These are phyloP conservation scores for Aspergillus kassunensis DNA, from an alignment of 495 filamentous ascomycete genomes.

Conservation along the genomic window DNA sequence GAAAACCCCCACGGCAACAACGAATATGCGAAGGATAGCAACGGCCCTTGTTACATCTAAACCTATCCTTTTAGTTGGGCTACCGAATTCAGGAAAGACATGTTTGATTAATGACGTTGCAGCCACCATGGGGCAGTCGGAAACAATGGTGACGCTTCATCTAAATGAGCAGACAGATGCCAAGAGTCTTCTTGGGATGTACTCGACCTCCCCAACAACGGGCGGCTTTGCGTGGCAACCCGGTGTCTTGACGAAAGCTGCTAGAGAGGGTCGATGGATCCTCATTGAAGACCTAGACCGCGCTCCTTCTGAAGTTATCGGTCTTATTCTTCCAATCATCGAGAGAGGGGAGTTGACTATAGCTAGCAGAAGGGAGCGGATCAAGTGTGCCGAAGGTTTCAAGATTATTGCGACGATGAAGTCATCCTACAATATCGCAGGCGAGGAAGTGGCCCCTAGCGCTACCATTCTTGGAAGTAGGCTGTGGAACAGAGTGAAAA, in stretches of 20 bases:
- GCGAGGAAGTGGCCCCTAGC: slow-evolving; percentile 55
- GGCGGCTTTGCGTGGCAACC: slow-evolving; percentile 89
- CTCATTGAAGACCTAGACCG: slow-evolving; percentile 95
- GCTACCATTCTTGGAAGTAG: slow-evolving; percentile 69
- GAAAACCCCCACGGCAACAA: slow-evolving; percentile 62
- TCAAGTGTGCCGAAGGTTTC: slow-evolving; percentile 79
- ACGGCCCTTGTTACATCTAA: slow-evolving; percentile 56
- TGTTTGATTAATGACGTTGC: slow-evolving; percentile 80
- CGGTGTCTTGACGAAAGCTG: slow-evolving; percentile 91
- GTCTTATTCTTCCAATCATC: slow-evolving; percentile 83
- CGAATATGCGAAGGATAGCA: slow-evolving; percentile 67
- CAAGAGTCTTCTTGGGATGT: slow-evolving; percentile 89
- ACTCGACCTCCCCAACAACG: slow-evolving; percentile 76
- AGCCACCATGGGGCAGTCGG: slow-evolving; percentile 63
- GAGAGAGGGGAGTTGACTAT: slow-evolving; percentile 84
- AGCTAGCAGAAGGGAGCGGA: slow-evolving; percentile 77
- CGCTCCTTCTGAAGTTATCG: slow-evolving; percentile 92
- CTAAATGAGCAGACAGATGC: slow-evolving; percentile 97
- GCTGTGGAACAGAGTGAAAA: slow-evolving; percentile 71
- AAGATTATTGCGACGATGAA: slow-evolving; percentile 88
- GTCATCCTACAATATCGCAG: slow-evolving; percentile 65
- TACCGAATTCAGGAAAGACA: slow-evolving; percentile 88
- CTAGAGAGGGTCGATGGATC: slow-evolving; percentile 91
- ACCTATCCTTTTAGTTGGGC: slow-evolving; percentile 76
- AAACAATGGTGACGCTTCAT: slow-evolving; percentile 83